These are phyloP conservation scores for Zelonia costaricensis DNA, from an alignment of 208 protist genomes.

Conservation along the genomic window DNA sequence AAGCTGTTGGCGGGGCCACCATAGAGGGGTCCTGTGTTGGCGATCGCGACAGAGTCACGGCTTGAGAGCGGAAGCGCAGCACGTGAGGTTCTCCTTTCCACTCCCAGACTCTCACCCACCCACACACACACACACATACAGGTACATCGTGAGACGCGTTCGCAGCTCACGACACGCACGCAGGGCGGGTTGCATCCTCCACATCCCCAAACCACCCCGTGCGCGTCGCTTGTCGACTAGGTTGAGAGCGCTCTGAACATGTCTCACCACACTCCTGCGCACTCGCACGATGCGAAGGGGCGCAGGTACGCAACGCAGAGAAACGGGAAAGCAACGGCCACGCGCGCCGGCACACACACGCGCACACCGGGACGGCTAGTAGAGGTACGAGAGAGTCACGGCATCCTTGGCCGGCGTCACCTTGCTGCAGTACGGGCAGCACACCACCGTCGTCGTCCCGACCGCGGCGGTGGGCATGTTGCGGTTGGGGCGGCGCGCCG, in stretches of 20 bases:
- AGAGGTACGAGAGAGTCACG: constrained; percentile 63
- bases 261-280: too few species aligned
- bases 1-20: too few species aligned
- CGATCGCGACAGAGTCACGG: too few species aligned
- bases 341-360: neutral
- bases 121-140: constrained; percentile 5
- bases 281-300: too few species aligned
- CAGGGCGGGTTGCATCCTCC: neutral
- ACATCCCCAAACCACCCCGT: too few species aligned
- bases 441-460: constrained; percentile 22
- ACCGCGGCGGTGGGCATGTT: neutral
- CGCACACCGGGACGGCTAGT: constrained; percentile 17
- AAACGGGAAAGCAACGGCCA: neutral
- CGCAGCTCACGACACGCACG: neutral
- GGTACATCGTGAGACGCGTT: too few species aligned
- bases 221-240: too few species aligned
- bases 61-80: too few species aligned
- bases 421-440: constrained; percentile 73
- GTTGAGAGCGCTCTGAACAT: too few species aligned
- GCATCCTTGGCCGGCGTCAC: constrained; percentile 37
- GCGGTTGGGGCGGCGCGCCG: constrained; percentile 25
- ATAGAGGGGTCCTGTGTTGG: too few species aligned
- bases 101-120: too few species aligned
- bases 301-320: neutral
- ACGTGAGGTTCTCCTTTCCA: neutral